Evolutionary conservation across 2,329 filamentous ascomycete species (phyloP).

Genomic region (Curvularia sp.): DNA sequence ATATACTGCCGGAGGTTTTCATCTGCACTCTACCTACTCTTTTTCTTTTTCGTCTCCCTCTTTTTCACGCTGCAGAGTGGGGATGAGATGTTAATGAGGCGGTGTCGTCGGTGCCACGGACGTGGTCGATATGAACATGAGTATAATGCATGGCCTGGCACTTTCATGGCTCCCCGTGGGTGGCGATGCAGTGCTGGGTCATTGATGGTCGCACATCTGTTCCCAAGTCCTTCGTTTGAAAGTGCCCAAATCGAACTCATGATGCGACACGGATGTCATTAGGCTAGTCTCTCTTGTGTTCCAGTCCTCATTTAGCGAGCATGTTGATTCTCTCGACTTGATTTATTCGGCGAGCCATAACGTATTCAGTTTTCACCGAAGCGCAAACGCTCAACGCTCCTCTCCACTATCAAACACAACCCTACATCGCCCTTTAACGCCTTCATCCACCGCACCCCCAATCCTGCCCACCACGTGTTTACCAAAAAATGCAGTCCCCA

Average conservation of each 20-base stretch:
- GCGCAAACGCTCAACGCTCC: background rate
- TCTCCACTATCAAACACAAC: conserved; percentile 31
- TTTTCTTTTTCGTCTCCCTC: background rate
- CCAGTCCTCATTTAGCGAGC: background rate
- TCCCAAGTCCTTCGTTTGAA: background rate
- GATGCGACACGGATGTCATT: background rate
- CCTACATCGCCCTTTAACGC: conserved; percentile 35
- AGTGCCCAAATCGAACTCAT: background rate
- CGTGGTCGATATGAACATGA: background rate
- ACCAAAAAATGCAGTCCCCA: conserved; percentile 69
- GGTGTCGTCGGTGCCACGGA: background rate
- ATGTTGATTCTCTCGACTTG: background rate
- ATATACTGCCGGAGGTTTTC: background rate
- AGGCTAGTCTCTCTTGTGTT: background rate
- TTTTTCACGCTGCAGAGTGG: background rate
- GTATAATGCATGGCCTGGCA: background rate
- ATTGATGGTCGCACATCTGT: background rate
- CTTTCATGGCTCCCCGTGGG: background rate
- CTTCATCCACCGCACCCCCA: conserved; percentile 28
- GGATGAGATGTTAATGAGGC: background rate
- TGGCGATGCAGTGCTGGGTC: background rate
- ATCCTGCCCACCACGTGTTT: conserved; percentile 50
- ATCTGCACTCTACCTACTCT: background rate
- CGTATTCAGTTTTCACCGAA: background rate
- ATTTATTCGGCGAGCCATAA: too few relatives aligned